Evolutionary conservation across 306 rosid species (phyloP).

Genomic region (Begonia loranthoides): DNA sequence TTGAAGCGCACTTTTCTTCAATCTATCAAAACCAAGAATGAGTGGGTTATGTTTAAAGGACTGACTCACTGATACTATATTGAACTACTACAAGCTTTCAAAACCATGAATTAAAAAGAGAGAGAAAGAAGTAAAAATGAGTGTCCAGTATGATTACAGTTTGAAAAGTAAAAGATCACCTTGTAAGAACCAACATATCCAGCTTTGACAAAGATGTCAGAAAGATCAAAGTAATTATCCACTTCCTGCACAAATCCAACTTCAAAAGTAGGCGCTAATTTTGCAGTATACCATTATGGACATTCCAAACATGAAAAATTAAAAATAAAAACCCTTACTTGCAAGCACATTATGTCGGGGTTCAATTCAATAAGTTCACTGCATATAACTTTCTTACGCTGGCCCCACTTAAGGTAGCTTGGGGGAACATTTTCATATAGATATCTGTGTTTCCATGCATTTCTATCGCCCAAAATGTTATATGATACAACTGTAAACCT

Average conservation of each 20-base stretch:
- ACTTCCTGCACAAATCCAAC: constrained; percentile 46
- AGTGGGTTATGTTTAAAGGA: no score
- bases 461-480: constrained; percentile 57
- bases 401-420: constrained; percentile 43
- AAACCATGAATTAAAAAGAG: no score
- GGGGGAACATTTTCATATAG: constrained; percentile 59
- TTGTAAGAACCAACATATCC: constrained; percentile 65
- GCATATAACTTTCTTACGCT: constrained; percentile 45
- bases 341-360: constrained; percentile 69
- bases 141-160: no score
- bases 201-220: constrained; percentile 37
- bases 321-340: constrained; percentile 24
- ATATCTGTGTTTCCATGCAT: constrained; percentile 53
- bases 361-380: constrained; percentile 46
- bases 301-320: neutral
- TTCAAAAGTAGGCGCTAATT: constrained; percentile 2
- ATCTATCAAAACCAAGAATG: no score
- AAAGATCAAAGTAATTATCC: constrained; percentile 61
- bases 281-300: neutral
- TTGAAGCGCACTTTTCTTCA: no score
- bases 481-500: constrained; percentile 65
- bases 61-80: no score
- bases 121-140: no score
- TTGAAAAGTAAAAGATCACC: constrained; percentile 26
- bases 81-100: no score